Evolutionary conservation across 2,329 filamentous ascomycete genomes (phyloP).

Genomic region (Trichophyton schoenleinii): DNA sequence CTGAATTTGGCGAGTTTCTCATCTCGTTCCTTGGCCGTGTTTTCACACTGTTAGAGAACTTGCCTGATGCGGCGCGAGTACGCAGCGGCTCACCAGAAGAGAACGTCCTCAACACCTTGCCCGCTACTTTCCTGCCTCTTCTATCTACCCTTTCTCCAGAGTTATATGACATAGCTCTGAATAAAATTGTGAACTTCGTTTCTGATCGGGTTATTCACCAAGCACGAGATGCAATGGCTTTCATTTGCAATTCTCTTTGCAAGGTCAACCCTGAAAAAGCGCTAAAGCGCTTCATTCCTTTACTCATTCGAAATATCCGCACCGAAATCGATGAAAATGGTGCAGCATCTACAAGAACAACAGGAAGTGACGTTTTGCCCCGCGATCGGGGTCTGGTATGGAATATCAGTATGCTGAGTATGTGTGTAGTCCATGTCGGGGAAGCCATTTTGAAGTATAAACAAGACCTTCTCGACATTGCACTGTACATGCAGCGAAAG

Average conservation of each 20-base stretch:
- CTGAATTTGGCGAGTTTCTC: constrained; percentile 85
- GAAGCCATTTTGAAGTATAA: constrained; percentile 80
- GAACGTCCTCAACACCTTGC: constrained; percentile 89
- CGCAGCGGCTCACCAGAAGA: constrained; percentile 89
- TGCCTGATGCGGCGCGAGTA: constrained; percentile 79
- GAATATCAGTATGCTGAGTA: constrained; percentile 93
- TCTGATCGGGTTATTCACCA: constrained; percentile 93
- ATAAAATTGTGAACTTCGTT: constrained; percentile 86
- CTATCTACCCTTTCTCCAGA: constrained; percentile 85
- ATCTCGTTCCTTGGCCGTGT: constrained; percentile 83
- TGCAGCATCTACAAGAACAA: constrained; percentile 86
- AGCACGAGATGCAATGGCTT: constrained; percentile 93
- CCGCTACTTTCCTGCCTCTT: constrained; percentile 78
- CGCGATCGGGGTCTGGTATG: constrained; percentile 87
- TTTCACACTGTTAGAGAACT: constrained; percentile 87
- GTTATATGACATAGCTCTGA: constrained; percentile 79
- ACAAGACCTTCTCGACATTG: constrained; percentile 78
- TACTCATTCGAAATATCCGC: constrained; percentile 80
- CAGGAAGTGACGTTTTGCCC: constrained; percentile 82
- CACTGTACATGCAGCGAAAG: constrained; percentile 89
- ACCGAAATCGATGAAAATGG: constrained; percentile 96
- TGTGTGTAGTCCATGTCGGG: constrained; percentile 95
- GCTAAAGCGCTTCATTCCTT: constrained; percentile 76
- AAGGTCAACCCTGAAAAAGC: constrained; percentile 93
- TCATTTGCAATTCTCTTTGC: constrained; percentile 91